These are phyloP conservation scores for Microdochium paspali DNA, from an alignment of 2,329 filamentous ascomycete genomes.

Conservation along the genomic window DNA sequence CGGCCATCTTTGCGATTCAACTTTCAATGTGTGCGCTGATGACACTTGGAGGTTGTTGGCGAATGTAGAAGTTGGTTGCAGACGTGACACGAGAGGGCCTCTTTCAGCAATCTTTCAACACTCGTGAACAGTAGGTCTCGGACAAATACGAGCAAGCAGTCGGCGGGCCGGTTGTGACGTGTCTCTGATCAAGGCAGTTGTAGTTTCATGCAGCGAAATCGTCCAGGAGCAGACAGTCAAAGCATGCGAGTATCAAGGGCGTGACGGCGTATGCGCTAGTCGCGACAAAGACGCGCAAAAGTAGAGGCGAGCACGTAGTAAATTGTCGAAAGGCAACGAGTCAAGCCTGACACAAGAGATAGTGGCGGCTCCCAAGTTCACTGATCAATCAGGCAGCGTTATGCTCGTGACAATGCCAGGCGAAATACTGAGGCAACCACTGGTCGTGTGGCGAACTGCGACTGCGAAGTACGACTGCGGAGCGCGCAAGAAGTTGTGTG, in stretches of 20 bases:
- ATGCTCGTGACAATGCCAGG: neutral
- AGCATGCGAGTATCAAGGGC: neutral
- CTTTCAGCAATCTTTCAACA: neutral
- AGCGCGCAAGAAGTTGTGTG: too few relatives aligned
- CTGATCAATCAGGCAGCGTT: neutral
- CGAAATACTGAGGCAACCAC: neutral
- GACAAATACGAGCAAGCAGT: neutral
- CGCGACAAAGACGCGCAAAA: neutral
- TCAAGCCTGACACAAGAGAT: neutral
- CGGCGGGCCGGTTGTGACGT: neutral
- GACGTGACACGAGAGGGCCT: neutral
- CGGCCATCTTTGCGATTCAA: constrained; percentile 19
- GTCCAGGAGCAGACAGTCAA: neutral
- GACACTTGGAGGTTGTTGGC: neutral
- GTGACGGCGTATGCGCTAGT: neutral
- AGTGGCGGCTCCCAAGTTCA: neutral
- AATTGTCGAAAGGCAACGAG: neutral
- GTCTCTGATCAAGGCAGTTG: neutral
- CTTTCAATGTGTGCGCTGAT: neutral
- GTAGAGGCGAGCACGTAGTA: neutral
- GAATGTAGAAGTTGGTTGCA: neutral
- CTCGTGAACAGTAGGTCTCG: neutral
- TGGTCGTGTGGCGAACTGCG: too few relatives aligned
- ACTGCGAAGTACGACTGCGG: too few relatives aligned
- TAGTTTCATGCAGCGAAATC: neutral